Conservation (phyloP, 2,329 filamentous ascomycete genomes). For the Fusarium sp. region DNA sequence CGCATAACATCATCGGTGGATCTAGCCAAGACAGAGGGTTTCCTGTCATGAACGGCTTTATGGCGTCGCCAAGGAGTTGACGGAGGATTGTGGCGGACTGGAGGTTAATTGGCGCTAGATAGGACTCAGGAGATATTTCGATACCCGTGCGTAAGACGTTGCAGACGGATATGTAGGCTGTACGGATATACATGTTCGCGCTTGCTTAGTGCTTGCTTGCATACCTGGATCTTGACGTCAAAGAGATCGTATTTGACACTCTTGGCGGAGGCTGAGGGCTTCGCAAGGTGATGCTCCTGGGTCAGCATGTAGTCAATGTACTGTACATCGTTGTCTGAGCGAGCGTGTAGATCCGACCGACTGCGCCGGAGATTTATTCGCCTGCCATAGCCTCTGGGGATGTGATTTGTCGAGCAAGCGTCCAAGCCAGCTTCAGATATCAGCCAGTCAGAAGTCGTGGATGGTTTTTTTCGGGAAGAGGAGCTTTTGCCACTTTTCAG, state of each 20-base stretch:
- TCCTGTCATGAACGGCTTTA: slow-evolving; percentile 21
- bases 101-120: slow-evolving; percentile 20
- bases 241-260: slow-evolving; percentile 9
- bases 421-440: slow-evolving; percentile 23
- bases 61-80: slow-evolving; percentile 13
- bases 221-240: slow-evolving; percentile 16
- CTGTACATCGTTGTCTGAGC: slow-evolving; percentile 3
- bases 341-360: slow-evolving; percentile 21
- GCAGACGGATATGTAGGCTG: neutral
- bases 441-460: slow-evolving; percentile 42
- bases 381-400: slow-evolving; percentile 18
- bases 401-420: slow-evolving; percentile 35
- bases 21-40: slow-evolving; percentile 27
- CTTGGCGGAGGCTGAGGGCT: slow-evolving; percentile 6
- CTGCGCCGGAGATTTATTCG: slow-evolving; percentile 17
- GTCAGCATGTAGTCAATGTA: too few relatives aligned
- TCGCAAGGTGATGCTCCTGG: neutral
- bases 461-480: slow-evolving; percentile 34
- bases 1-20: slow-evolving; percentile 43
- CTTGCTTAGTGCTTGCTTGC: slow-evolving; percentile 13
- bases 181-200: slow-evolving; percentile 2
- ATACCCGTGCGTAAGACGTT: slow-evolving; percentile 11
- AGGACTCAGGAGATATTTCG: slow-evolving; percentile 3
- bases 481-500: slow-evolving; percentile 35
- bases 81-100: slow-evolving; percentile 2